Percentiles rank a stretch among this genome's conserved stretches.
Conservation (phyloP, 1,284 basidiomycete species). For the Volvariella volvacea region DNA sequence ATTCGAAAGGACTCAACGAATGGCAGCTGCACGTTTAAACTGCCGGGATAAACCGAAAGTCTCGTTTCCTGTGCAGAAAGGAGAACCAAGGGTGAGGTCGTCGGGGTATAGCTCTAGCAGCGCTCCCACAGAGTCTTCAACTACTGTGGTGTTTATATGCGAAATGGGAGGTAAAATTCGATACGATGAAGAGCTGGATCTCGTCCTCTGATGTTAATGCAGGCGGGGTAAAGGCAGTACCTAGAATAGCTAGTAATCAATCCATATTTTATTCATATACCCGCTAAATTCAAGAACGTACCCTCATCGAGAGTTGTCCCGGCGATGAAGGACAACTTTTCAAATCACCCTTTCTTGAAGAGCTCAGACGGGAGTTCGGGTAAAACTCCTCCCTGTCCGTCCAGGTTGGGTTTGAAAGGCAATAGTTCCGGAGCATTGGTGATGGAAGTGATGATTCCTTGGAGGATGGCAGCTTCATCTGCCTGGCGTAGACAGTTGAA, state of each 20-base stretch:
- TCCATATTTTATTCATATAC: not conserved
- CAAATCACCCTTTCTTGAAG: slow-evolving; percentile 26
- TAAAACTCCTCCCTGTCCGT: slow-evolving; percentile 34
- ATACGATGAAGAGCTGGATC: slow-evolving; percentile 19
- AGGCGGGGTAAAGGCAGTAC: slow-evolving; percentile 29
- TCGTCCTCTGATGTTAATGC: slow-evolving; percentile 21
- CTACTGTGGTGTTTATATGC: slow-evolving; percentile 10
- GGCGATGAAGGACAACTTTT: slow-evolving; percentile 38
- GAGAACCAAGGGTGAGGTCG: slow-evolving; percentile 39
- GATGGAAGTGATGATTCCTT: slow-evolving; percentile 20
- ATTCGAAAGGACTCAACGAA: slow-evolving; percentile 20
- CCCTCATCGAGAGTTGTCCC: slow-evolving; percentile 45
- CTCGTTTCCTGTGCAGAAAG: slow-evolving; percentile 42
- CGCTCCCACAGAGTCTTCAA: slow-evolving; percentile 19
- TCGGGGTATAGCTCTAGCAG: slow-evolving; percentile 43
- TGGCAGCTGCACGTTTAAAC: slow-evolving; percentile 38
- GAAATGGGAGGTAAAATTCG: slow-evolving; percentile 26
- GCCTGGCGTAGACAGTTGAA: slow-evolving; percentile 34
- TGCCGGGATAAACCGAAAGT: slow-evolving; percentile 38
- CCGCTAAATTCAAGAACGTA: slow-evolving; percentile 10
- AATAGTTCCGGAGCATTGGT: slow-evolving; percentile 21
- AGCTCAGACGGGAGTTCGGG: slow-evolving; percentile 34
- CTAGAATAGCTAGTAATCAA: slow-evolving; percentile 16
- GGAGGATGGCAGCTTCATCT: slow-evolving; percentile 27
- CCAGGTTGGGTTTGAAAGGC: slow-evolving; percentile 33